phyloP scores from a whole-genome alignment of 75 land plant genomes.

The Larix kaempferi region DNA sequence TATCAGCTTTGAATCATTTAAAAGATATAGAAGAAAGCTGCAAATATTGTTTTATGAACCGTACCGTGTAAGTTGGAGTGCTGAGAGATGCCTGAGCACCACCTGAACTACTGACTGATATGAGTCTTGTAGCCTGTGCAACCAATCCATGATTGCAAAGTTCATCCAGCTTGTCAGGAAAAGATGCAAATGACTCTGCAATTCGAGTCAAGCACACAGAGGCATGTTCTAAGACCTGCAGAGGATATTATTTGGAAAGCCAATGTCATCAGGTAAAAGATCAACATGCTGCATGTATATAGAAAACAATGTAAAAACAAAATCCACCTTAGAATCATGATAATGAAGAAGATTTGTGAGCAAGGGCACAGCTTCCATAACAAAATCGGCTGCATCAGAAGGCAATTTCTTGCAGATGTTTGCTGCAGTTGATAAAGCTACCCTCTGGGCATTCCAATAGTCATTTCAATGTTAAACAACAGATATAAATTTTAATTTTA shows the following conservation, averaged over 20 bases:
- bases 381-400: constrained; percentile 93
- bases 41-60: background rate
- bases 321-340: constrained; percentile 76
- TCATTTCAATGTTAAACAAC: background rate
- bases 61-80: constrained; percentile 91
- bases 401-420: constrained; percentile 97
- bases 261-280: background rate
- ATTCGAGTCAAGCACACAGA: constrained; percentile 94
- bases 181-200: constrained; percentile 88
- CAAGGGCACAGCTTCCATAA: constrained; percentile 94
- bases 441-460: constrained; percentile 52
- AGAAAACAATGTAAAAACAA: constrained; percentile 2
- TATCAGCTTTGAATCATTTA: background rate
- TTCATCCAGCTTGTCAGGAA: constrained; percentile 82
- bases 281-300: too few relatives aligned
- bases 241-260: background rate
- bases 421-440: constrained; percentile 96
- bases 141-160: constrained; percentile 96
- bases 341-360: constrained; percentile 95
- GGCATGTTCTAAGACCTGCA: constrained; percentile 95
- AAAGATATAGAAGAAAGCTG: background rate
- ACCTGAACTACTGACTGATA: constrained; percentile 76
- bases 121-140: constrained; percentile 79
- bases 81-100: constrained; percentile 90
- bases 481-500: background rate